Percentiles rank a stretch among this genome's conserved stretches.
Conservation (phyloP, 78 protist species). For the Speleostelium caveatum region DNA sequence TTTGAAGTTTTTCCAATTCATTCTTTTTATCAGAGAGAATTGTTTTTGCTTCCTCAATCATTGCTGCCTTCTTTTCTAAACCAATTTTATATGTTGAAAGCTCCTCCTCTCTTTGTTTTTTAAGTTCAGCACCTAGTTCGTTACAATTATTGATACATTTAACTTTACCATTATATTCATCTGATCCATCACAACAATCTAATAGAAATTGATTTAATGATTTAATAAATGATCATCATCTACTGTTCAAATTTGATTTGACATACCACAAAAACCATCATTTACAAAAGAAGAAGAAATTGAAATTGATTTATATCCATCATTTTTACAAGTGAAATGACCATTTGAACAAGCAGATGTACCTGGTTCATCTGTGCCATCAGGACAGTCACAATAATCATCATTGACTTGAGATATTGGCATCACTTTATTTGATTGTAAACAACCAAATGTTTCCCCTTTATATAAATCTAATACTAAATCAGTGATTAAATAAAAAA, state of each 20-base stretch:
- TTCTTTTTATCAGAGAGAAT: not conserved
- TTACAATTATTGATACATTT: constrained; percentile 63
- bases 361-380: constrained; percentile 94
- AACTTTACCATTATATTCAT: constrained; percentile 41
- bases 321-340: constrained; percentile 82
- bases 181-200: constrained; percentile 88
- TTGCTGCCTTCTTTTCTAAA: constrained; percentile 43
- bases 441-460: constrained; percentile 36
- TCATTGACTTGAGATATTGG: constrained; percentile 86
- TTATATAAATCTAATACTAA: constrained; percentile 44
- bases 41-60: constrained; percentile 33
- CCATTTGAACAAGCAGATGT: constrained; percentile 78
- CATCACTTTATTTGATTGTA: constrained; percentile 20
- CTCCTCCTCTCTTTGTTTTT: constrained; percentile 14
- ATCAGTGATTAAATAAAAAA: not conserved
- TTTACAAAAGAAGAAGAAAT: constrained; percentile 81
- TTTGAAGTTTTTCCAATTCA: constrained; percentile 10
- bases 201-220: not conserved
- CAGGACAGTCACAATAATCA: constrained; percentile 93
- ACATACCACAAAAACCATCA: constrained; percentile 91
- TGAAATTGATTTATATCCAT: constrained; percentile 29
- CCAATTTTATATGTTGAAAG: constrained; percentile 16
- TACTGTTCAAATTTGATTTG: not conserved
- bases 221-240: not conserved
- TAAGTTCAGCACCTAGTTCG: constrained; percentile 18